A percentile compares a stretch with the other conserved stretches of the same genome.
phyloP scores from a whole-genome alignment of 1,284 basidiomycete genomes.

The Flammula alnicola region DNA sequence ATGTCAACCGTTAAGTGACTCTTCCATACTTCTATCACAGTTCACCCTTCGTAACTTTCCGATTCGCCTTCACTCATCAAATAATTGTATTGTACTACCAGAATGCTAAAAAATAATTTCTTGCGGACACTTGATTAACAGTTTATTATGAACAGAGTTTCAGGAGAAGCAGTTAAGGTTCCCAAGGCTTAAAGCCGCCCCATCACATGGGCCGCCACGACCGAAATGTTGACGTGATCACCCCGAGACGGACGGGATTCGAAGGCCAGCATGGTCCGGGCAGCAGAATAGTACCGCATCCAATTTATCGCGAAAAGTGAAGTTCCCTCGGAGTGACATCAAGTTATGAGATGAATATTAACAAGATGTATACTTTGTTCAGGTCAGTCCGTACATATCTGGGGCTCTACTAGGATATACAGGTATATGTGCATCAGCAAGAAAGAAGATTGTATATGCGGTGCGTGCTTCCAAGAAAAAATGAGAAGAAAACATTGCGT shows the following conservation, averaged over 20 bases:
- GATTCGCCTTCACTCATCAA: slow-evolving; percentile 9
- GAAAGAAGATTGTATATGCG: slow-evolving; percentile 4
- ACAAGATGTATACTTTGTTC: slow-evolving; percentile 6
- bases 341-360: slow-evolving; percentile 11
- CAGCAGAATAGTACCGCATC: slow-evolving; percentile 13
- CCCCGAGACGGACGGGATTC: slow-evolving; percentile 32
- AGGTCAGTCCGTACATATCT: no score
- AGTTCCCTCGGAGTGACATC: slow-evolving; percentile 14
- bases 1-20: no score
- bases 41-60: no score
- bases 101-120: slow-evolving; percentile 15
- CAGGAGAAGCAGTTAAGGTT: slow-evolving; percentile 16
- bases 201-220: slow-evolving; percentile 12
- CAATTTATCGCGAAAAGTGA: slow-evolving; percentile 15
- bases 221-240: slow-evolving; percentile 20
- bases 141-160: slow-evolving; percentile 12
- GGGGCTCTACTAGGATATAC: no score
- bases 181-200: not conserved
- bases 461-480: slow-evolving; percentile 22
- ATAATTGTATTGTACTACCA: slow-evolving; percentile 20
- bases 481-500: not conserved
- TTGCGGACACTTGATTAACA: slow-evolving; percentile 11
- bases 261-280: slow-evolving; percentile 5
- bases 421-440: slow-evolving; percentile 1
- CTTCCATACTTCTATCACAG: no score